phyloP scores from a whole-genome alignment of 2,329 filamentous ascomycete species.

The Ramularia endophylla region DNA sequence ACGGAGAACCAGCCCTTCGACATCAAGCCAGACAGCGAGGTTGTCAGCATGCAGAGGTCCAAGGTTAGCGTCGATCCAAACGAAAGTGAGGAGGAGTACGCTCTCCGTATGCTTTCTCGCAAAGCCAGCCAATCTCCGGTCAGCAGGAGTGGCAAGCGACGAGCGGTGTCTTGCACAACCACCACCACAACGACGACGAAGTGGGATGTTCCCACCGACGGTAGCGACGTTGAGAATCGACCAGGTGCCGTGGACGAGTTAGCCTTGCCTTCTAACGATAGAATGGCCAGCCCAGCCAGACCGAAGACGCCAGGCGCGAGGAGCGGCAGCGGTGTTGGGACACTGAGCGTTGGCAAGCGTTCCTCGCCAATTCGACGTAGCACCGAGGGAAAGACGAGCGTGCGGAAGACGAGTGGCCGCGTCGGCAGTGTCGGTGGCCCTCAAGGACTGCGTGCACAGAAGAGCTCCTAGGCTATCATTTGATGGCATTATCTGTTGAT shows the following conservation, averaged over 20 bases:
- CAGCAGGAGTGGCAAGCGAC: conserved; percentile 53
- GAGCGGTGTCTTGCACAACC: conserved; percentile 69
- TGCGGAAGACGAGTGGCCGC: conserved; percentile 47
- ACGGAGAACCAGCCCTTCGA: conserved; percentile 43
- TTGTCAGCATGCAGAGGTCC: conserved; percentile 54
- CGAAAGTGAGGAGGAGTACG: conserved; percentile 82
- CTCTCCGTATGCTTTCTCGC: conserved; percentile 64
- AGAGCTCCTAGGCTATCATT: conserved; percentile 15
- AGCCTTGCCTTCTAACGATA: conserved; percentile 19
- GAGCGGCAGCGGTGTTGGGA: conserved; percentile 38
- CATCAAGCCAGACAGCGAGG: conserved; percentile 52
- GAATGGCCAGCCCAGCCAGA: conserved; percentile 24
- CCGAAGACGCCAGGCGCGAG: conserved; percentile 41
- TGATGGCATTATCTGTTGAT: conserved; percentile 9
- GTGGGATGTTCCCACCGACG: conserved; percentile 38
- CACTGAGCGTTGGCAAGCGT: conserved; percentile 42
- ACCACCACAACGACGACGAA: conserved; percentile 60
- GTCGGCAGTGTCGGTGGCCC: conserved; percentile 41
- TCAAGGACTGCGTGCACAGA: conserved; percentile 15
- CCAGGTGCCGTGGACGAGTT: conserved; percentile 22
- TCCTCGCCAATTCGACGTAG: conserved; percentile 41
- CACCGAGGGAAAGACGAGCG: conserved; percentile 43
- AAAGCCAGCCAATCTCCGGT: conserved; percentile 58
- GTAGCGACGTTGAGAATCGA: conserved; percentile 44
- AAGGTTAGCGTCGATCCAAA: conserved; percentile 53